Percentiles rank a stretch among this genome's conserved stretches.
These are phyloP conservation scores for Coprinellus micaceus DNA, from an alignment of 768 basidiomycete species.

Conservation along the genomic window DNA sequence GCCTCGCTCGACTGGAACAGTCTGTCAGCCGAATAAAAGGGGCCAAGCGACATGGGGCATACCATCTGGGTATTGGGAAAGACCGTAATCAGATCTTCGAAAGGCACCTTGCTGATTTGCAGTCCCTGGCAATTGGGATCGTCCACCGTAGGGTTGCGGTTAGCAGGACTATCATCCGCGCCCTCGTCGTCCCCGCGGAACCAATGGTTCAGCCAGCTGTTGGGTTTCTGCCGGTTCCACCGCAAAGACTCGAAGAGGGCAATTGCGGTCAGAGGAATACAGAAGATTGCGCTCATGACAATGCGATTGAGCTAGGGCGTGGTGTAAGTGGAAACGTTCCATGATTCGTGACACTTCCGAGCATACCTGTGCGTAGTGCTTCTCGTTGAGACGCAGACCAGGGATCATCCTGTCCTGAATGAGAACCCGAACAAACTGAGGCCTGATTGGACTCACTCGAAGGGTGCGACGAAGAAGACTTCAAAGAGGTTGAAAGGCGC, in stretches of 20 bases:
- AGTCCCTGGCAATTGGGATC: conserved; percentile 51
- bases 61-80: conserved; percentile 76
- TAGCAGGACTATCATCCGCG: conserved; percentile 47
- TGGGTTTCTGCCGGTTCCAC: conserved; percentile 37
- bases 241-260: conserved; percentile 68
- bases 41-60: conserved; percentile 21
- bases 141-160: conserved; percentile 59
- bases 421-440: conserved; percentile 5
- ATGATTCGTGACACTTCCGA: not conserved
- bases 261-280: conserved; percentile 69
- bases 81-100: conserved; percentile 61
- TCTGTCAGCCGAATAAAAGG: not conserved
- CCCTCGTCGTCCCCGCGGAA: conserved; percentile 58
- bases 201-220: conserved; percentile 68
- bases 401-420: conserved; percentile 35
- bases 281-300: conserved; percentile 80
- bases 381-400: conserved; percentile 40
- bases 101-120: conserved; percentile 67
- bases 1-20: conserved; percentile 64
- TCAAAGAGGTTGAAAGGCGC: conserved; percentile 93
- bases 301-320: conserved; percentile 62
- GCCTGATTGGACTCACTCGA: conserved; percentile 59
- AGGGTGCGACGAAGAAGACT: conserved; percentile 71
- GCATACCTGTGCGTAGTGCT: conserved; percentile 56
- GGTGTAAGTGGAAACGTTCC: conserved; percentile 2